Evolutionary conservation across 345 rosid genomes (phyloP), one percentile per base, ranked within the genome.

Genomic region (Eucalyptus pauciflora): DNA sequence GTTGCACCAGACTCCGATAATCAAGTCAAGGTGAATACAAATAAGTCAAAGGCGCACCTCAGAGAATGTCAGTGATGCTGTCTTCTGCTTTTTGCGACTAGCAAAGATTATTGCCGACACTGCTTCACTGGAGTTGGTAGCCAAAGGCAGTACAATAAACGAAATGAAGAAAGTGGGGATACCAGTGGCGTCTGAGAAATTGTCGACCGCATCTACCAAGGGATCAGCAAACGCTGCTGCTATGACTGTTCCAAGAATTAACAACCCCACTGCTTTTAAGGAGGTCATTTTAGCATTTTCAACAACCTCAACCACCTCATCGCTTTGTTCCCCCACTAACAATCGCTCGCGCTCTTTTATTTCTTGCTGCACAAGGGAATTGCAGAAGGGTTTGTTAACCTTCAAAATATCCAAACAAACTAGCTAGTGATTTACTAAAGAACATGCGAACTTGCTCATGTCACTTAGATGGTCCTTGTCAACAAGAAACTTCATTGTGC

Each of bases 141-240:
- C 99, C 89, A 98, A 89, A 51, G 99, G 99, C 89, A 98, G 94
- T 51, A 94, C 98, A 45, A 98, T 94, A 88, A 98, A 98, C 27
- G 99, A 98, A 90, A 97, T 97, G 92, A 98, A 98, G 94, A 98
- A 98, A 88, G 99, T 92, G n/a, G 99, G 98, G 91, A 98, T 97
- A 87, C 97, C 91, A 33, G 99, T 98, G 11, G 98, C 98, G 79
- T 91, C 93, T 7, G 99, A 98, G 91, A 98, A 97, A 91, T 97
- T 92, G 90, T 96, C 96, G 20, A 97, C 98, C 5, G 94, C 95
- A 89, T 98, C 99, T 7, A 96, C 99, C 76, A 98, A 93, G 56
- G 99, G 98, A 94, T 98, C 99, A 24, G 99, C 99, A 91, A 98
- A 96, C 25, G 91, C 97, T 93, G 98, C 99, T 31, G 99, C 97